Conservation (phyloP, 2,329 filamentous ascomycete genomes). For the Penicillium frequentans region DNA sequence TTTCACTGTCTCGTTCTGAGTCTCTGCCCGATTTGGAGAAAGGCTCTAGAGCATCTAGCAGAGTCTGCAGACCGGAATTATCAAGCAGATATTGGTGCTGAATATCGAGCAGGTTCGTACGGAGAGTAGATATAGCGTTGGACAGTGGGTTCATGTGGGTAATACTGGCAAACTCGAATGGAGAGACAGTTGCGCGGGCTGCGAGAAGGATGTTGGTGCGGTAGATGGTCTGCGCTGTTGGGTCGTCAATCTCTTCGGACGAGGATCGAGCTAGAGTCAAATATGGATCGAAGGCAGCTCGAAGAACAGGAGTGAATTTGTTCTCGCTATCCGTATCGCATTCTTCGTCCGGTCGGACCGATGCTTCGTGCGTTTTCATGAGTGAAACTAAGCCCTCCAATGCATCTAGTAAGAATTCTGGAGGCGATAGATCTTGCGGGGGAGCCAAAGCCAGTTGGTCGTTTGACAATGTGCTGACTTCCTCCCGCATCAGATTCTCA, state of each 20-base stretch:
- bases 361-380: conserved; percentile 84
- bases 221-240: conserved; percentile 50
- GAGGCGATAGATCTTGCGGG: conserved; percentile 72
- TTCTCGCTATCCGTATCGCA: conserved; percentile 59
- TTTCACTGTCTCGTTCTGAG: conserved; percentile 8
- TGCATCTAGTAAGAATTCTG: conserved; percentile 77
- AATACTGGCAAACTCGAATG: conserved; percentile 61
- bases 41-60: conserved; percentile 60
- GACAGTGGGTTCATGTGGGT: conserved; percentile 59
- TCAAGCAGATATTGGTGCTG: conserved; percentile 73
- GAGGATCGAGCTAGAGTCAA: conserved; percentile 63
- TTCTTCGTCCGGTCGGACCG: conserved; percentile 52
- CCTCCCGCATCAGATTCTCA: conserved; percentile 75
- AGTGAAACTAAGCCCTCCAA: conserved; percentile 75
- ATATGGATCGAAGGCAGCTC: conserved; percentile 83
- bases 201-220: conserved; percentile 49
- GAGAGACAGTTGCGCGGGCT: conserved; percentile 37
- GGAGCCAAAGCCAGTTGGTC: conserved; percentile 70
- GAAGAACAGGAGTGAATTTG: conserved; percentile 73
- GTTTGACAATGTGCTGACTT: conserved; percentile 63
- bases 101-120: conserved; percentile 59
- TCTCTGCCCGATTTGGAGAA: conserved; percentile 29
- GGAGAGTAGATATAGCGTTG: conserved; percentile 49
- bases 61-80: conserved; percentile 68
- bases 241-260: conserved; percentile 38